Percentiles rank a stretch among this genome's conserved stretches.
These are phyloP conservation scores for Pythium insidiosum DNA, from an alignment of 352 stramenopile genomes.

Conservation along the genomic window DNA sequence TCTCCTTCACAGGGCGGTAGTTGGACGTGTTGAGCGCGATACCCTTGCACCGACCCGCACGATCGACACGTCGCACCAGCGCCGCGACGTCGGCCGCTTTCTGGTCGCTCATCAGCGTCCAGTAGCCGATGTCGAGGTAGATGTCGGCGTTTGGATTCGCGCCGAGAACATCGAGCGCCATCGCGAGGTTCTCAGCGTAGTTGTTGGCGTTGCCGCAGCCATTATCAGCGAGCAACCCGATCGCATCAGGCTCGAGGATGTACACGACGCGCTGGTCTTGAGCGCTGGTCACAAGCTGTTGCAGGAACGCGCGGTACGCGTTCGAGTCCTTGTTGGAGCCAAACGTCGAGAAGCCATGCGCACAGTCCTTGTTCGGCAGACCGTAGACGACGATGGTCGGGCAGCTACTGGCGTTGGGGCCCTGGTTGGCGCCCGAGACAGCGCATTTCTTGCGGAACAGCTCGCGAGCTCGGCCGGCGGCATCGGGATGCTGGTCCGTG, in stretches of 20 bases:
- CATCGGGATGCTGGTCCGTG: no score
- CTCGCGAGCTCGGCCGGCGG: no score
- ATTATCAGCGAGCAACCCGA: constrained; percentile 36
- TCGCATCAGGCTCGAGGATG: constrained; percentile 59
- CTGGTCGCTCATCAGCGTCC: constrained; percentile 30
- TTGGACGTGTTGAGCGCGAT: constrained; percentile 78
- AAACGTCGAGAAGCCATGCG: constrained; percentile 32
- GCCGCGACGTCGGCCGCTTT: constrained; percentile 18
- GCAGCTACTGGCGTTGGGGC: no score
- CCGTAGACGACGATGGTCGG: constrained; percentile 56
- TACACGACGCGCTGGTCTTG: constrained; percentile 52
- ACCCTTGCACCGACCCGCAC: constrained; percentile 29
- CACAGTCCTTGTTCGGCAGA: constrained; percentile 66
- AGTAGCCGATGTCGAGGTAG: constrained; percentile 64
- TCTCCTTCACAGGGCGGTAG: constrained; percentile 45
- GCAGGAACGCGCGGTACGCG: constrained; percentile 40
- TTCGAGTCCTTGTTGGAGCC: constrained; percentile 30
- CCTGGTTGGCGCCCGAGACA: no score
- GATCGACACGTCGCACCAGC: constrained; percentile 29
- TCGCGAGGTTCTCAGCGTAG: constrained; percentile 44
- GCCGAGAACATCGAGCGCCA: constrained; percentile 32
- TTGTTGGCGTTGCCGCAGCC: constrained; percentile 21
- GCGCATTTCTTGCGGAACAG: no score
- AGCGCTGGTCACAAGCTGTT: constrained; percentile 26
- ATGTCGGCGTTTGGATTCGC: constrained; percentile 56